phyloP scores from a whole-genome alignment of 257 asterid genomes.

The Lithospermum erythrorhizon region DNA sequence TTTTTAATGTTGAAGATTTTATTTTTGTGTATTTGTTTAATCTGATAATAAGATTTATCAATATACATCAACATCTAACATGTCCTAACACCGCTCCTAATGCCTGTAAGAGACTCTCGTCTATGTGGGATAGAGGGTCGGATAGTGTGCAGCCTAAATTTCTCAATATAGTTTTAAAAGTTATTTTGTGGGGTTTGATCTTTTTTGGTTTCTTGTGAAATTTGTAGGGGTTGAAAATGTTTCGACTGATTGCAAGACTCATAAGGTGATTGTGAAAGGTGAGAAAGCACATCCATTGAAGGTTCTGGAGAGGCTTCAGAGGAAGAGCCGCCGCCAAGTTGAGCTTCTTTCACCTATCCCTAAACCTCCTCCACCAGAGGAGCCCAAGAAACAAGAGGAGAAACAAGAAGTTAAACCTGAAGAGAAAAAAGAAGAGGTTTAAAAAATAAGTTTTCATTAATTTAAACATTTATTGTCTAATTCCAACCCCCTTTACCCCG shows the following conservation, averaged over 20 bases:
- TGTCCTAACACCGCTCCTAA: too few species aligned
- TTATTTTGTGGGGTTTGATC: background rate
- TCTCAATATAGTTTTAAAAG: background rate
- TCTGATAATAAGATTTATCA: background rate
- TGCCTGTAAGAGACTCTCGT: too few species aligned
- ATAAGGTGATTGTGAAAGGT: conserved; percentile 83
- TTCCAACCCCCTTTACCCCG: too few species aligned
- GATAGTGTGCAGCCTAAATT: too few species aligned
- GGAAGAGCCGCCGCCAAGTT: conserved; percentile 89
- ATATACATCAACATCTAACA: too few species aligned
- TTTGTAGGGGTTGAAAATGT: conserved; percentile 80
- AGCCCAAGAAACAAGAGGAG: conserved; percentile 40
- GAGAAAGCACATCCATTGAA: conserved; percentile 90
- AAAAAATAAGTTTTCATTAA: background rate
- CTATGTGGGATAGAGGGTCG: too few species aligned
- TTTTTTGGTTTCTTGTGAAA: background rate
- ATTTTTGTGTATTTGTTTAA: background rate
- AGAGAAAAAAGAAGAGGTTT: conserved; percentile 71
- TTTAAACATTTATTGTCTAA: too few species aligned
- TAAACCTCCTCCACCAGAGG: conserved; percentile 32
- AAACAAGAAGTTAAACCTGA: conserved; percentile 34
- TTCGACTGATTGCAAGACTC: conserved; percentile 57
- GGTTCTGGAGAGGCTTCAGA: conserved; percentile 70
- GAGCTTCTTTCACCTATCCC: conserved; percentile 82
- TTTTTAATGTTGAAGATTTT: too few species aligned